Percentiles rank a stretch among this genome's conserved stretches.
These are phyloP conservation scores for Cantharellus cinnabarinus DNA, from an alignment of 768 basidiomycete species.

Conservation along the genomic window DNA sequence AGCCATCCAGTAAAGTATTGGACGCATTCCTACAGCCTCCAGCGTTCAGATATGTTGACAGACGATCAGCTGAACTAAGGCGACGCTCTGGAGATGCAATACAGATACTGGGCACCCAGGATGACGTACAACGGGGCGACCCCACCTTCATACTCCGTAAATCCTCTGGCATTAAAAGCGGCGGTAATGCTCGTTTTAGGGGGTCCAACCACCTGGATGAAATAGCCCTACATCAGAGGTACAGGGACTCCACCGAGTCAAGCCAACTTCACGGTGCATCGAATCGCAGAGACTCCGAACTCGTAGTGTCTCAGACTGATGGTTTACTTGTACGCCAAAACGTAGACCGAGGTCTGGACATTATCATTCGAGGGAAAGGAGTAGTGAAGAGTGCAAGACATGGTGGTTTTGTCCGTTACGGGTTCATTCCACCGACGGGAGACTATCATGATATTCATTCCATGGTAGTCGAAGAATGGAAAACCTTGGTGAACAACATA, in stretches of 20 bases:
- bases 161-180: conserved; percentile 50
- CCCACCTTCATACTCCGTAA: conserved; percentile 81
- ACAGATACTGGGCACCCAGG: conserved; percentile 41
- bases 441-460: conserved; percentile 88
- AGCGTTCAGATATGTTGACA: conserved; percentile 39
- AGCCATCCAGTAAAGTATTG: conserved; percentile 62
- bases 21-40: conserved; percentile 71
- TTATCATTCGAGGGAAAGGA: conserved; percentile 66
- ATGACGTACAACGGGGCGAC: conserved; percentile 66
- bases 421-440: conserved; percentile 78
- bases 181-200: conserved; percentile 40
- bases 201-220: conserved; percentile 68
- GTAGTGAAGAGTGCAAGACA: conserved; percentile 65
- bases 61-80: conserved; percentile 39
- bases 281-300: background rate
- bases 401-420: conserved; percentile 64
- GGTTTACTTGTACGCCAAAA: conserved; percentile 21
- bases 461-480: conserved; percentile 75
- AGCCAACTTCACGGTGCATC: conserved; percentile 12
- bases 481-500: conserved; percentile 20
- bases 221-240: conserved; percentile 51
- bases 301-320: background rate
- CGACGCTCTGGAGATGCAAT: conserved; percentile 76
- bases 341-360: conserved; percentile 69
- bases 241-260: conserved; percentile 29